Evolutionary conservation across 1,284 basidiomycete genomes (phyloP).

Genomic region (Moniliophthora roreri): DNA sequence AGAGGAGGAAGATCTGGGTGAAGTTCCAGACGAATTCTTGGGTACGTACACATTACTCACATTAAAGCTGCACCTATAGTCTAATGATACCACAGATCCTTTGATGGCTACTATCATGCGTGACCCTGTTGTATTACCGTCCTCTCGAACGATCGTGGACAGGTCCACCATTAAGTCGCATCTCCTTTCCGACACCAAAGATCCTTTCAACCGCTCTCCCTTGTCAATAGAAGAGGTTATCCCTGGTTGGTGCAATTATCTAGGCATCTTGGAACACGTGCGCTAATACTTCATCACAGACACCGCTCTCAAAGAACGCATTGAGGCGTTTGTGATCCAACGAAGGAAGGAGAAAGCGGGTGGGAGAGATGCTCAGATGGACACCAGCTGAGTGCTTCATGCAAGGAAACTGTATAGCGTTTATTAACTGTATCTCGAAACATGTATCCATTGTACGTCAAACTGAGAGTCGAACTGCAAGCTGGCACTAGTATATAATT

Average conservation of each 20-base stretch:
- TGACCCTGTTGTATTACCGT: conserved; percentile 91
- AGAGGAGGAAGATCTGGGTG: conserved; percentile 91
- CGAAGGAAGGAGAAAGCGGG: conserved; percentile 28
- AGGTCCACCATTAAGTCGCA: conserved; percentile 95
- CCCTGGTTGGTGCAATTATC: conserved; percentile 50
- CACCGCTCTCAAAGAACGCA: conserved; percentile 42
- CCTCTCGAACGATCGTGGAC: conserved; percentile 82
- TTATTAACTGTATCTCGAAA: no score
- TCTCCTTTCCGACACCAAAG: conserved; percentile 86
- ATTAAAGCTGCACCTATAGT: neutral
- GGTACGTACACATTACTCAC: conserved; percentile 50
- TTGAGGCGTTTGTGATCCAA: conserved; percentile 44
- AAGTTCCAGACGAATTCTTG: conserved; percentile 94
- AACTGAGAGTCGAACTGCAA: no score
- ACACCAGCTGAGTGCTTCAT: neutral
- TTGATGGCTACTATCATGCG: conserved; percentile 95
- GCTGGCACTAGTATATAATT: no score
- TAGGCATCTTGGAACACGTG: neutral
- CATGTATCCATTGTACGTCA: no score
- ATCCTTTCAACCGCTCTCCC: conserved; percentile 88
- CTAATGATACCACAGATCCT: conserved; percentile 59
- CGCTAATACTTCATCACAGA: conserved; percentile 25
- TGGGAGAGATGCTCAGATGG: conserved; percentile 2
- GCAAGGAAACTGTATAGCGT: no score
- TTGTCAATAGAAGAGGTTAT: conserved; percentile 80